Conservation (phyloP, 768 basidiomycete species). For the Pleurotus cornucopiae region DNA sequence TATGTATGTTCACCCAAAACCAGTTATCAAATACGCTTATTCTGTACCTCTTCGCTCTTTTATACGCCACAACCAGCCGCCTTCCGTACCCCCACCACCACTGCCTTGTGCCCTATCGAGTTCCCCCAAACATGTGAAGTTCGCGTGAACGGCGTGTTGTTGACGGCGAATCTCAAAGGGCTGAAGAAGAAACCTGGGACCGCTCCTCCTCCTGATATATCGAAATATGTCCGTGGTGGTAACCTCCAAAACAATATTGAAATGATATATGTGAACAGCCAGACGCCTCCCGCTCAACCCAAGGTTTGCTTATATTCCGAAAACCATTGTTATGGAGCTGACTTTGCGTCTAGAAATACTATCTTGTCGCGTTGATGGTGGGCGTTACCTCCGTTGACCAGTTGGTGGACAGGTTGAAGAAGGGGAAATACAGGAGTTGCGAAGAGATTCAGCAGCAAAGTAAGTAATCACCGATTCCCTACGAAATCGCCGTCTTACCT, state of each 20-base stretch:
- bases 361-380: conserved; percentile 79
- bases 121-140: conserved; percentile 92
- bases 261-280: conserved; percentile 89
- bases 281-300: conserved; percentile 57
- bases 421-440: conserved; percentile 59
- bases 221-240: conserved; percentile 33
- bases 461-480: conserved; percentile 22
- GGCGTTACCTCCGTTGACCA: conserved; percentile 68
- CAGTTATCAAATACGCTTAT: conserved; percentile 78
- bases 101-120: conserved; percentile 71
- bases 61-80: conserved; percentile 47
- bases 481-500: conserved; percentile 8
- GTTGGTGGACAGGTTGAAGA: conserved; percentile 66
- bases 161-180: conserved; percentile 80
- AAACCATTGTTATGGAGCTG: background rate
- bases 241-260: conserved; percentile 61
- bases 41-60: conserved; percentile 83
- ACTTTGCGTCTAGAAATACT: conserved; percentile 64
- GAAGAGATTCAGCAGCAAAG: conserved; percentile 66
- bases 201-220: conserved; percentile 80
- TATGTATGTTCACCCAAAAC: conserved; percentile 32
- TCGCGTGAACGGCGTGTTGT: conserved; percentile 67
- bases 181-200: conserved; percentile 95
- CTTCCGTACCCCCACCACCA: conserved; percentile 40
- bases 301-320: conserved; percentile 46